phyloP scores from a whole-genome alignment of 192 early-diverging fungal species.

The Mortierella antarctica region DNA sequence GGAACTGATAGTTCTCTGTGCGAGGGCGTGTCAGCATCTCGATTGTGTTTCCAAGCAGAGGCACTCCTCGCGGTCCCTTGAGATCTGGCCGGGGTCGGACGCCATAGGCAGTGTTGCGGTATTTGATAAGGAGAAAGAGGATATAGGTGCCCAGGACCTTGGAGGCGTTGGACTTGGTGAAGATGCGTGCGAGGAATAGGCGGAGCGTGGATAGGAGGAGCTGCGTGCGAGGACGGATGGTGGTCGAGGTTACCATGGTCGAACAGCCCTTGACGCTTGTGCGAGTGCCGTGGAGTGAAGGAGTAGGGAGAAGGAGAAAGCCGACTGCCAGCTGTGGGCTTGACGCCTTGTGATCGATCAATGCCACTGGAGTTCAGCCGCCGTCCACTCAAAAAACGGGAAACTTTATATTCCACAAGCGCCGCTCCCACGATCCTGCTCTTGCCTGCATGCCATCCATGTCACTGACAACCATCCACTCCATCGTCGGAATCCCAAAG shows the following conservation, averaged over 20 bases:
- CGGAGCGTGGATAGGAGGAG: background rate
- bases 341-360: too few relatives aligned
- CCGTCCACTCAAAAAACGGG: too few relatives aligned
- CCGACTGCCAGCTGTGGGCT: too few relatives aligned
- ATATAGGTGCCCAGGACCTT: constrained; percentile 13
- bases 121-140: constrained; percentile 19
- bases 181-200: background rate
- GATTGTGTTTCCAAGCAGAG: constrained; percentile 32
- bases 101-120: constrained; percentile 1
- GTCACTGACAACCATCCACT: too few relatives aligned
- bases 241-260: background rate
- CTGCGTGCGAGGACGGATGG: background rate
- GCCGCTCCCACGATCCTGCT: too few relatives aligned
- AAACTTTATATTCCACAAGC: too few relatives aligned
- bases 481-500: too few relatives aligned
- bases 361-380: too few relatives aligned
- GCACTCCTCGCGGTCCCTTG: constrained; percentile 21
- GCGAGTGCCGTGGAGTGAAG: too few relatives aligned
- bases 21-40: constrained; percentile 8
- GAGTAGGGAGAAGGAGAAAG: too few relatives aligned
- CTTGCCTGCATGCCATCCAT: too few relatives aligned
- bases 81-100: constrained; percentile 18
- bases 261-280: too few relatives aligned
- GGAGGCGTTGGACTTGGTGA: constrained; percentile 11
- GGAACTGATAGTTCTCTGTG: constrained; percentile 22